A percentile compares a stretch with the other conserved stretches of the same genome.
Evolutionary conservation across 495 filamentous ascomycete species (phyloP).

Genomic region (Aspergillus nidulans): DNA sequence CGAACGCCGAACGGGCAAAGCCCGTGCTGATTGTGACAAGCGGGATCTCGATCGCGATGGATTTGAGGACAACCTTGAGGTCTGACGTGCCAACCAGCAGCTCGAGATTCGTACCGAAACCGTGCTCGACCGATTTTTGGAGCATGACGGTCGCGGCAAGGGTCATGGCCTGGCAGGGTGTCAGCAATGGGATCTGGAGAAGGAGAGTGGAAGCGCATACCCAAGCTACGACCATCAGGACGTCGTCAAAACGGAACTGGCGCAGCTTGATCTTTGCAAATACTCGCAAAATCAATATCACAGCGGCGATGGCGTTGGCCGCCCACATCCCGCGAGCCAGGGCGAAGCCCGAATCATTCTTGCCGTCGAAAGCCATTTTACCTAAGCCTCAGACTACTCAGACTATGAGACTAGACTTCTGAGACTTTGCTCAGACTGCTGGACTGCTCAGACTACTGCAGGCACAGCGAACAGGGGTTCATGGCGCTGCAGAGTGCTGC

Average conservation of each 20-base stretch:
- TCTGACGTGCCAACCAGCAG: conserved; percentile 7
- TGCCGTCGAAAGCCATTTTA: not conserved
- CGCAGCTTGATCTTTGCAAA: conserved; percentile 34
- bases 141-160: conserved; percentile 27
- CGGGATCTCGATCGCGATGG: conserved; percentile 29
- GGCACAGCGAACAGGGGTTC: not conserved
- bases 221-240: conserved; percentile 32
- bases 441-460: not conserved
- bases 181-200: not conserved
- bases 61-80: conserved; percentile 23
- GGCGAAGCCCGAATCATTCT: conserved; percentile 18
- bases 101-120: conserved; percentile 26
- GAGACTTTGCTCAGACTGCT: too few species aligned
- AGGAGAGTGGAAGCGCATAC: conserved; percentile 17
- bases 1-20: conserved; percentile 30
- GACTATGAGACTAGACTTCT: too few species aligned
- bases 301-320: conserved; percentile 25
- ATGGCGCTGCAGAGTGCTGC: not conserved
- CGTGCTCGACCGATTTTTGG: conserved; percentile 24
- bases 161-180: conserved; percentile 19
- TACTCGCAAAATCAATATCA: conserved; percentile 32
- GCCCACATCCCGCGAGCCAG: conserved; percentile 31
- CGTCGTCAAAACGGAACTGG: conserved; percentile 32
- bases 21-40: conserved; percentile 33
- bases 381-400: too few species aligned